Conservation (phyloP, 2,329 filamentous ascomycete species). For the Scedosporium dehoogii region DNA sequence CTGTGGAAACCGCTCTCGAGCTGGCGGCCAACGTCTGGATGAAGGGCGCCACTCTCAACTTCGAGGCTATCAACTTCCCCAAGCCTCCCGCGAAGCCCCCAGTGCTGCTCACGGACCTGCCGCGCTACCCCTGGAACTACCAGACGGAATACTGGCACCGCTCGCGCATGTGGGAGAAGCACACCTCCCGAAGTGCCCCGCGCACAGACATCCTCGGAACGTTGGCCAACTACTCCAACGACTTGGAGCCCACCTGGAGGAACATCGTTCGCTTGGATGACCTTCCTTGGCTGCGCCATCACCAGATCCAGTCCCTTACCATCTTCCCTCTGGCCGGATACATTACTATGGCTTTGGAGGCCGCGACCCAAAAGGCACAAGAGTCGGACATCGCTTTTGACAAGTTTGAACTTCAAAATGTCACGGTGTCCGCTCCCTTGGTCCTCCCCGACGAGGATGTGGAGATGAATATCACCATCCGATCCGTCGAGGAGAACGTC, state of each 20-base stretch:
- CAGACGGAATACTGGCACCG: conserved; percentile 37
- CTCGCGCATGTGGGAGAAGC: conserved; percentile 30
- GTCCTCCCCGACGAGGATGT: conserved; percentile 37
- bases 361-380: conserved; percentile 25
- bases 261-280: conserved; percentile 37
- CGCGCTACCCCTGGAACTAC: conserved; percentile 38
- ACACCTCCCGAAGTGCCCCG: conserved; percentile 27
- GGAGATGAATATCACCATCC: conserved; percentile 39
- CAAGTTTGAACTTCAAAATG: conserved; percentile 32
- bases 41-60: conserved; percentile 32
- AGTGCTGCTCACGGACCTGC: conserved; percentile 29
- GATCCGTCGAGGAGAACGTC: conserved; percentile 27
- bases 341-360: conserved; percentile 40
- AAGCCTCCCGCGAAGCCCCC: conserved; percentile 8
- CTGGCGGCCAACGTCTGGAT: conserved; percentile 33
- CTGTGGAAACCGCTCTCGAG: conserved; percentile 33
- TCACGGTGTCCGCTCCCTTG: conserved; percentile 34
- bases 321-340: conserved; percentile 47
- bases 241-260: conserved; percentile 37
- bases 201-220: conserved; percentile 37
- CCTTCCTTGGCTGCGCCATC: conserved; percentile 48
- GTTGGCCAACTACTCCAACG: conserved; percentile 31
- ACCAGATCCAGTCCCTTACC: conserved; percentile 44
- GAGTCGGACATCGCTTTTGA: conserved; percentile 14
- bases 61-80: conserved; percentile 34